A percentile compares a stretch with the other conserved stretches of the same genome.
Evolutionary conservation across 1,284 basidiomycete genomes (phyloP).

Genomic region (Moesziomyces aphidis): DNA sequence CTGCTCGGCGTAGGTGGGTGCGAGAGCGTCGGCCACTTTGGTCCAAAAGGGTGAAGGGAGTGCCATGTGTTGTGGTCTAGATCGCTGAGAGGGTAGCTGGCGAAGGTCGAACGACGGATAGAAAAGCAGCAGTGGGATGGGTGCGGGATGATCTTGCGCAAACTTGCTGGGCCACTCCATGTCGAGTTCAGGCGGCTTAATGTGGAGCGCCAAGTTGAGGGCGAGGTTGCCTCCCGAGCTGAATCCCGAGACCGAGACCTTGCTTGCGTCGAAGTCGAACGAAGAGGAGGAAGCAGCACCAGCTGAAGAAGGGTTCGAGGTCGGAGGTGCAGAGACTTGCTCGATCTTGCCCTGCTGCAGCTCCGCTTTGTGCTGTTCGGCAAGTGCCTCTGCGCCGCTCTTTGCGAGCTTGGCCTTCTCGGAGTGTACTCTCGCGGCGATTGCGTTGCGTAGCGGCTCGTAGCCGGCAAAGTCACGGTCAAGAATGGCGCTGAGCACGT

Average conservation of each 20-base stretch:
- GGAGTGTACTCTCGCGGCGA: conserved; percentile 19
- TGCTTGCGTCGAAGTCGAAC: conserved; percentile 38
- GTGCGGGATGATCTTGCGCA: conserved; percentile 22
- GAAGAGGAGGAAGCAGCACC: neutral
- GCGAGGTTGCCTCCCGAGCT: conserved; percentile 64
- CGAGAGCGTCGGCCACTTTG: conserved; percentile 40
- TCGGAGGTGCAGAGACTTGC: conserved; percentile 10
- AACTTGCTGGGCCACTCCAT: conserved; percentile 36
- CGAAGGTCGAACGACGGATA: conserved; percentile 56
- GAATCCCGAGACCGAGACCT: conserved; percentile 55
- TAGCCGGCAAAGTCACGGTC: conserved; percentile 35
- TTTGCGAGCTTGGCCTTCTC: conserved; percentile 30
- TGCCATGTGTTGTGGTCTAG: conserved; percentile 41
- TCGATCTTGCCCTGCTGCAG: conserved; percentile 37
- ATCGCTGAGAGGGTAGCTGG: conserved; percentile 45
- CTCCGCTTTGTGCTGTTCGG: conserved; percentile 24
- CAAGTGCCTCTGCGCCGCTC: conserved; percentile 13
- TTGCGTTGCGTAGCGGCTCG: conserved; percentile 26
- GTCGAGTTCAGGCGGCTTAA: conserved; percentile 40
- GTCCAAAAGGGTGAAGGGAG: conserved; percentile 29
- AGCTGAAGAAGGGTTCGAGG: neutral
- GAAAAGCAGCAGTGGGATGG: conserved; percentile 53
- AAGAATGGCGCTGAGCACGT: conserved; percentile 49
- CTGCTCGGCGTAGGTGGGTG: conserved; percentile 47
- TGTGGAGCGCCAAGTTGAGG: conserved; percentile 48